Evolutionary conservation across 768 basidiomycete species (phyloP), one percentile per base, ranked within the genome.

Genomic region (Agrocybe praecox): DNA sequence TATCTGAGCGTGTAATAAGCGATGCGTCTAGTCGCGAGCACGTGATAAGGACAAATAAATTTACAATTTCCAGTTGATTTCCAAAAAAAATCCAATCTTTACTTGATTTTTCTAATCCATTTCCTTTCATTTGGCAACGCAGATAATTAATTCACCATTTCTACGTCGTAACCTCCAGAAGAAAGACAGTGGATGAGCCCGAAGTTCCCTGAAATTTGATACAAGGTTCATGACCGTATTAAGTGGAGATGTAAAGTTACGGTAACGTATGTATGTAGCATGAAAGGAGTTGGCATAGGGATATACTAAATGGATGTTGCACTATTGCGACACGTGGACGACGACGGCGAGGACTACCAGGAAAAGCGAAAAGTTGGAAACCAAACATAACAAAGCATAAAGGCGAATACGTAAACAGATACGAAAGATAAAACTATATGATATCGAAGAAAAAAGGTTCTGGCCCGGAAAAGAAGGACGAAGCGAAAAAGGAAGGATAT

Each of bases 181-280:
- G n/a, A n/a, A n/a, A n/a, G n/a, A n/a, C n/a, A n/a, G n/a, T n/a
- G n/a, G n/a, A n/a, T n/a, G n/a, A n/a, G n/a, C n/a, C n/a, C 34
- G 34, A 52, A 4, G 5, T 19, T 40, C 18, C 11, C 6, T 6
- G 5, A 40, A 6, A 40, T 40, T 57, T 52, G 56, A 55, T 58
- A 65, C 59, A 65, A 45, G 53, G 53, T 44, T 49, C 56, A 49
- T 24, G 32, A 49, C 56, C 42, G 36, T 23, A 60, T 61, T 63
- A 60, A 55, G 43, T 60, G 57, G 53, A 56, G 48, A 55, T 44
- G 61, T 65, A 62, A 52, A 48, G 52, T 56, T 60, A 56, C 11
- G n/a, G n/a, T n/a, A n/a, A n/a, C n/a, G n/a, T n/a, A n/a, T n/a
- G n/a, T n/a, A n/a, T n/a, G 46, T 53, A 53, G 32, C 33, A 18